Evolutionary conservation across 768 basidiomycete species (phyloP), one percentile per base, ranked within the genome.

Genomic region (Porpolomopsis calyptriformis): DNA sequence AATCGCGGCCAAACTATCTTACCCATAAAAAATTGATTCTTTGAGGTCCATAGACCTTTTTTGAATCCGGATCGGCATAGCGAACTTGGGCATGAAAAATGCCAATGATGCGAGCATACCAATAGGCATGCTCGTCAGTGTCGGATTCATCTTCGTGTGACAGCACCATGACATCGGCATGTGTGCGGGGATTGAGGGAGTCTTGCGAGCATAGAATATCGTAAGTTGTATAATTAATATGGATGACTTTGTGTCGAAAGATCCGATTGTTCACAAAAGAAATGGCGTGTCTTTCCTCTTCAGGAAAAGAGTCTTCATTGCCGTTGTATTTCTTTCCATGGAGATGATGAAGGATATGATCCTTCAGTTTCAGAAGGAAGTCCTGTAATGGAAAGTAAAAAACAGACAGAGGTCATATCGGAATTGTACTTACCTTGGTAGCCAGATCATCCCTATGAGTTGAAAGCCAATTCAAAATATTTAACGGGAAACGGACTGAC

Each of bases 21-120:
- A 76, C 67, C 55, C 65, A 73, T 1, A 76, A 48, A 14, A 76
- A 64, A 1, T 69, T 60, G 52, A 74, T 63, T 0, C 47, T 48
- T 4, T 53, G 43, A 6, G 56, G 43, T 1, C 18, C 9, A 0
- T 10, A 19, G 19, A 31, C 29, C 29, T 33, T 18, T 4, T 29
- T 26, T 9, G 45, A 48, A 14, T 49, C 45, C 4, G 49, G 29
- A 1, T 51, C 50, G 33, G 40, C 40, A 31, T 60, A 51, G 14
- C 48, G 49, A 4, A 63, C 59, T 20, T 51, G 40, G 38, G 41
- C 57, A 47, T 67, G 65, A 38, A 56, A 61, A 9, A 69, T 42
- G 1, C 60, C 44, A 36, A 66, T 49, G 14, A 63, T 25, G 11
- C 25, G 41, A 4, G 24, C 41, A 29, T 43, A 43, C 41, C 37